Evolutionary conservation across 2,329 filamentous ascomycete species (phyloP).

Genomic region (Boeremia exigua): DNA sequence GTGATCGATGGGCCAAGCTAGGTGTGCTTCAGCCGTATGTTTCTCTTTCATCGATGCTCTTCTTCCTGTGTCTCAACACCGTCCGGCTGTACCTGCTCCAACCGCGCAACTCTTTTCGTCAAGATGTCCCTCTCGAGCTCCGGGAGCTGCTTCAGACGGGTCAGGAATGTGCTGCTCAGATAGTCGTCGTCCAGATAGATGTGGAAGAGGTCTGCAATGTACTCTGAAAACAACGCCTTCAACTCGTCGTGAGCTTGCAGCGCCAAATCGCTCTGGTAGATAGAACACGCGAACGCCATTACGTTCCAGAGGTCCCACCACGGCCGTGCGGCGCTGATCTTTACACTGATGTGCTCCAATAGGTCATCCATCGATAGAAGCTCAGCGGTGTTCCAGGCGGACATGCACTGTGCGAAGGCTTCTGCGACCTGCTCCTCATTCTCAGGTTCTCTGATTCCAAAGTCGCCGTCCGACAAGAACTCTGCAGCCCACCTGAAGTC

Average conservation of each 20-base stretch:
- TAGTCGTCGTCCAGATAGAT: conserved; percentile 18
- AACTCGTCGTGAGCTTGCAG: conserved; percentile 18
- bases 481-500: conserved; percentile 37
- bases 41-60: background rate
- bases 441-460: conserved; percentile 24
- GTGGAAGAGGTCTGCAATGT: conserved; percentile 31
- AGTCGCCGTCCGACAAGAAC: conserved; percentile 29
- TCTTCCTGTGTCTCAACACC: background rate
- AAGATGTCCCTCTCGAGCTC: conserved; percentile 26
- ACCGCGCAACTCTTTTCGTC: background rate
- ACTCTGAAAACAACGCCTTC: conserved; percentile 22
- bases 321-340: conserved; percentile 18
- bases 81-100: background rate
- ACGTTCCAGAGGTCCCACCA: conserved; percentile 18
- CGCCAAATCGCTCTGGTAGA: conserved; percentile 19
- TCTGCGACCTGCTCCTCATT: conserved; percentile 17
- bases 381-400: conserved; percentile 32
- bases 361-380: conserved; percentile 34
- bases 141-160: conserved; percentile 17
- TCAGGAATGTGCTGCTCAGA: conserved; percentile 14
- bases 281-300: conserved; percentile 19
- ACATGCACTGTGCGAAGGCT: conserved; percentile 25
- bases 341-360: conserved; percentile 32
- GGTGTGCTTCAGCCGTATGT: too few species aligned
- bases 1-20: too few species aligned